Percentiles rank a stretch among this genome's conserved stretches.
Evolutionary conservation across 1,284 basidiomycete species (phyloP).

Genomic region (Sanghuangporus weigelae): DNA sequence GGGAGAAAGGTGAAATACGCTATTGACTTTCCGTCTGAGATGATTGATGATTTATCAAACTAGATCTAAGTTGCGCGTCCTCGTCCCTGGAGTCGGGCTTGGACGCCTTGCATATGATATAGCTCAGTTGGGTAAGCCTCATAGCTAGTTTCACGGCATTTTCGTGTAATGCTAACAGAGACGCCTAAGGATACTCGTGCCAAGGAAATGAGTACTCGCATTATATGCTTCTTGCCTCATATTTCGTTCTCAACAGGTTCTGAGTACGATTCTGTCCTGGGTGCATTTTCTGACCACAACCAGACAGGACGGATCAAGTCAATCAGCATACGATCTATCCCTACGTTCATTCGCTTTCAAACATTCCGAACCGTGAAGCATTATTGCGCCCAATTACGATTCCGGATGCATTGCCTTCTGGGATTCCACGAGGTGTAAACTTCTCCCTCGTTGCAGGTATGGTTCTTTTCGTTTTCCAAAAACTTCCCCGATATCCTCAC

Average conservation of each 20-base stretch:
- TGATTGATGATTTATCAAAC: slow-evolving; percentile 4
- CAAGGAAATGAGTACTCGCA: slow-evolving; percentile 95
- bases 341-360: slow-evolving; percentile 88
- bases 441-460: slow-evolving; percentile 84
- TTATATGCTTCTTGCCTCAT: slow-evolving; percentile 85
- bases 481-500: background rate
- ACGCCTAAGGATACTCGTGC: slow-evolving; percentile 67
- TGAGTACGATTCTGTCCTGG: slow-evolving; percentile 10
- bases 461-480: slow-evolving; percentile 12
- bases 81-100: slow-evolving; percentile 86
- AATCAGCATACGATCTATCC: slow-evolving; percentile 77
- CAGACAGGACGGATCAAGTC: slow-evolving; percentile 56
- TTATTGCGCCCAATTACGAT: slow-evolving; percentile 67
- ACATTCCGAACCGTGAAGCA: slow-evolving; percentile 53
- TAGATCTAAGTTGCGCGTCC: slow-evolving; percentile 60
- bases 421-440: slow-evolving; percentile 55
- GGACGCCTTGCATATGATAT: slow-evolving; percentile 85
- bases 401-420: slow-evolving; percentile 80
- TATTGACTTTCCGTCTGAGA: slow-evolving; percentile 4
- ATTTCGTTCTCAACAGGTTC: slow-evolving; percentile 77
- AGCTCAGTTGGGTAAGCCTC: slow-evolving; percentile 62
- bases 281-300: slow-evolving; percentile 2
- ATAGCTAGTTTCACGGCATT: background rate
- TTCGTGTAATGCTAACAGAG: slow-evolving; percentile 1
- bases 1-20: slow-evolving; percentile 41